A percentile compares a stretch with the other conserved stretches of the same genome.
Conservation (phyloP, 176 grass and related monocot species). For the Oryza australiensis region DNA sequence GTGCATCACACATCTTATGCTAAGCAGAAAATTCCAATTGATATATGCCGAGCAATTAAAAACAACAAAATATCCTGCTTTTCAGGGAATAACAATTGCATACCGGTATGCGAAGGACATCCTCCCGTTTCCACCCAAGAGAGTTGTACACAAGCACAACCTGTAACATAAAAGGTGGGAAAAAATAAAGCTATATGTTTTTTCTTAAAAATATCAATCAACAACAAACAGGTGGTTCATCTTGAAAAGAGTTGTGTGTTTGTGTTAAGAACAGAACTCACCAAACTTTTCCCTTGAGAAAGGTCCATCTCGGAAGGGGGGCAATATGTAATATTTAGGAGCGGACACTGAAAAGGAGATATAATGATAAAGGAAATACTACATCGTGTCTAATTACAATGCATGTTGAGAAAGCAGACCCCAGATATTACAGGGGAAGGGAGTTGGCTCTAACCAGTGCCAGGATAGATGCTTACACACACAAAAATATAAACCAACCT, state of each 20-base stretch:
- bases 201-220: not conserved
- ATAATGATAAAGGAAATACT: slow-evolving; percentile 35
- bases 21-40: not conserved
- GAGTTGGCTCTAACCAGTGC: not conserved
- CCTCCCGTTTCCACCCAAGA: slow-evolving; percentile 90
- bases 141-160: slow-evolving; percentile 89
- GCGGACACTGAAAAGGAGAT: slow-evolving; percentile 64
- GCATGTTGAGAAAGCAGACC: not conserved
- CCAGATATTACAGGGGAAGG: not conserved
- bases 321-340: slow-evolving; percentile 87
- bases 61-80: slow-evolving; percentile 20
- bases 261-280: slow-evolving; percentile 46
- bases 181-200: not conserved
- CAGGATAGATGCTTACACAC: not conserved
- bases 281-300: slow-evolving; percentile 75
- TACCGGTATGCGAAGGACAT: slow-evolving; percentile 88
- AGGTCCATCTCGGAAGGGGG: slow-evolving; percentile 73
- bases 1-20: not conserved
- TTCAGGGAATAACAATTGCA: slow-evolving; percentile 27
- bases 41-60: slow-evolving; percentile 2
- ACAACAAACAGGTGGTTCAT: not conserved
- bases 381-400: slow-evolving; percentile 26
- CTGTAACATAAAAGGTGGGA: slow-evolving; percentile 46
- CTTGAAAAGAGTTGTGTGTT: slow-evolving; percentile 6
- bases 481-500: slow-evolving; percentile 52